Conservation (phyloP, 73 alveolate genomes). For the Tetrahymena elliotti region DNA sequence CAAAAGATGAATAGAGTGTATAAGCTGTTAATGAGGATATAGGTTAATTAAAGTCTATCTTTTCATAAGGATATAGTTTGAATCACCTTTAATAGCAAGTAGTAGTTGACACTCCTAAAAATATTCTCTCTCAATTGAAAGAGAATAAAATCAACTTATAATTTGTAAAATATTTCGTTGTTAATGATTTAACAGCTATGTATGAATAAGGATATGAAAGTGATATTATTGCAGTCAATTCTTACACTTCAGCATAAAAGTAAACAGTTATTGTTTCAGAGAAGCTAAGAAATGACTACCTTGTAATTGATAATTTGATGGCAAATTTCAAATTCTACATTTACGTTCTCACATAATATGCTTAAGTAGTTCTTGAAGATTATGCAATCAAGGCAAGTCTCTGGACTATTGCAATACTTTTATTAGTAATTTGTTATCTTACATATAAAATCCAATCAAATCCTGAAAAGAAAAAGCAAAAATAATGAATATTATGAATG, state of each 20-base stretch:
- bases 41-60: not conserved
- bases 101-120: not conserved
- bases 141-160: not conserved
- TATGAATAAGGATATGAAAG: not conserved
- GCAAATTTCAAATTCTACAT: not conserved
- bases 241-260: not conserved
- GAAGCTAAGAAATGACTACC: not conserved
- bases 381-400: not conserved
- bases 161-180: not conserved
- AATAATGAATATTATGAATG: not conserved
- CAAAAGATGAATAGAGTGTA: not conserved
- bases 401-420: not conserved
- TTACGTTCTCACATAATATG: not conserved
- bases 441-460: not conserved
- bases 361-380: not conserved
- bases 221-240: not conserved
- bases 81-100: not conserved
- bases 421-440: not conserved
- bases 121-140: not conserved
- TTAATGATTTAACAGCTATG: not conserved
- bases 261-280: not conserved
- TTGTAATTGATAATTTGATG: not conserved
- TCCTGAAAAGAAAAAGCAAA: not conserved
- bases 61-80: not conserved
- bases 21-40: not conserved